These are phyloP conservation scores for Paraurostyla sp. DNA, from an alignment of 73 alveolate species.

Conservation along the genomic window DNA sequence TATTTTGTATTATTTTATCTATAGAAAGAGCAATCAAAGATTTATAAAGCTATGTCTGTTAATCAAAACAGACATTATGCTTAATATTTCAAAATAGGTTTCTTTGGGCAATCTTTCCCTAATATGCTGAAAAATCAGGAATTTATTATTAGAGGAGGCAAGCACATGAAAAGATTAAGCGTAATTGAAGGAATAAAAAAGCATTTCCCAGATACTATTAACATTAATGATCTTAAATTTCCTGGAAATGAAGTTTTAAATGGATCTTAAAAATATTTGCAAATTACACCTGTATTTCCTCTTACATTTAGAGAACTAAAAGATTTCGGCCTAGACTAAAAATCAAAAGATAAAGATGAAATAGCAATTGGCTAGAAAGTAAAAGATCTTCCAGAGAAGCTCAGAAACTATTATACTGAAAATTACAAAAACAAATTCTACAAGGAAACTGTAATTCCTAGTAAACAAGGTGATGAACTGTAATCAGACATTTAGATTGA, in stretches of 20 bases:
- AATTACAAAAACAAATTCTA: slow-evolving; percentile 40
- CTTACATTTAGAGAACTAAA: slow-evolving; percentile 30
- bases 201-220: slow-evolving; percentile 4
- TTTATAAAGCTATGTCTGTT: slow-evolving; percentile 16
- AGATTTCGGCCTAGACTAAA: background rate
- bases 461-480: slow-evolving; percentile 19
- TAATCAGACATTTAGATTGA: slow-evolving; percentile 24
- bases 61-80: slow-evolving; percentile 54
- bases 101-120: slow-evolving; percentile 56
- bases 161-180: background rate
- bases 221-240: background rate
- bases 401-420: slow-evolving; percentile 25
- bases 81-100: slow-evolving; percentile 48
- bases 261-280: slow-evolving; percentile 5
- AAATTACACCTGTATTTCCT: slow-evolving; percentile 13
- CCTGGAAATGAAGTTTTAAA: background rate
- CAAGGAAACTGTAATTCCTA: slow-evolving; percentile 31
- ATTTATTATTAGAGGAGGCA: slow-evolving; percentile 33
- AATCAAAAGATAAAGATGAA: slow-evolving; percentile 42
- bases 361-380: slow-evolving; percentile 9
- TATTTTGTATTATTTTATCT: background rate
- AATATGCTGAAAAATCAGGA: slow-evolving; percentile 42
- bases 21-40: slow-evolving; percentile 24
- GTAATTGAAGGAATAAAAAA: background rate
- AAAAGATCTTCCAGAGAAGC: slow-evolving; percentile 30